A percentile compares a stretch with the other conserved stretches of the same genome.
phyloP scores from a whole-genome alignment of 78 protist species.

The Anaeramoeba flamelloides region DNA sequence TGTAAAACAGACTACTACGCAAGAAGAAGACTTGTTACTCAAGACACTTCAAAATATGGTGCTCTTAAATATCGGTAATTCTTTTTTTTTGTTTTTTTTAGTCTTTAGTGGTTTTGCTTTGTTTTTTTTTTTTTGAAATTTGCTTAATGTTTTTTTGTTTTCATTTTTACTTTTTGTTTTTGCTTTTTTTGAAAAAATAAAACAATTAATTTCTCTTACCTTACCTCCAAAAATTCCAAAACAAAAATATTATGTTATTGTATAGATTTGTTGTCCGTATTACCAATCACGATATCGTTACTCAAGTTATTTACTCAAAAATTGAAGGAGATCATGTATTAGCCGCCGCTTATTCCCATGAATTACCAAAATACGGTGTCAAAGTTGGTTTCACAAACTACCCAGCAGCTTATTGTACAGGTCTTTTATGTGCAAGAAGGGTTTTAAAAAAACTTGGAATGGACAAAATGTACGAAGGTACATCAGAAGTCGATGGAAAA shows the following conservation, averaged over 20 bases:
- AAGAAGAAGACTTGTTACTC: slow-evolving; percentile 66
- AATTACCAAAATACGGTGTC: slow-evolving; percentile 77
- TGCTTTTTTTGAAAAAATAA: no score
- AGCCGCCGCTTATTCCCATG: slow-evolving; percentile 78
- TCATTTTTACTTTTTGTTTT: no score
- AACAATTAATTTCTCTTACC: no score
- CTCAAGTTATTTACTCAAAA: slow-evolving; percentile 77
- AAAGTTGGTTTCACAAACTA: slow-evolving; percentile 88
- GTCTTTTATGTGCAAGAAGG: slow-evolving; percentile 94
- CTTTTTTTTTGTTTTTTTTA: no score
- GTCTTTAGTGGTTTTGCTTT: no score
- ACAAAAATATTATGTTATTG: no score
- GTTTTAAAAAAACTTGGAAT: slow-evolving; percentile 62
- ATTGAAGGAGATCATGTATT: slow-evolving; percentile 72
- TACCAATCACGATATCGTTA: slow-evolving; percentile 53
- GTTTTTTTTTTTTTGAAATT: no score
- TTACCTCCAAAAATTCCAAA: no score
- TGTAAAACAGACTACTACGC: slow-evolving; percentile 95
- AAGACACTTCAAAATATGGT: slow-evolving; percentile 90
- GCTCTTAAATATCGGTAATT: no score
- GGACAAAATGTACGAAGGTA: slow-evolving; percentile 61
- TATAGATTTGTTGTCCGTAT: slow-evolving; percentile 92
- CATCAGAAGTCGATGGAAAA: slow-evolving; percentile 24
- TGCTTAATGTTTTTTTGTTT: no score
- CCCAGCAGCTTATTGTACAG: slow-evolving; percentile 81